phyloP scores from a whole-genome alignment of 257 asterid genomes.

The Penstemon newberryi region DNA sequence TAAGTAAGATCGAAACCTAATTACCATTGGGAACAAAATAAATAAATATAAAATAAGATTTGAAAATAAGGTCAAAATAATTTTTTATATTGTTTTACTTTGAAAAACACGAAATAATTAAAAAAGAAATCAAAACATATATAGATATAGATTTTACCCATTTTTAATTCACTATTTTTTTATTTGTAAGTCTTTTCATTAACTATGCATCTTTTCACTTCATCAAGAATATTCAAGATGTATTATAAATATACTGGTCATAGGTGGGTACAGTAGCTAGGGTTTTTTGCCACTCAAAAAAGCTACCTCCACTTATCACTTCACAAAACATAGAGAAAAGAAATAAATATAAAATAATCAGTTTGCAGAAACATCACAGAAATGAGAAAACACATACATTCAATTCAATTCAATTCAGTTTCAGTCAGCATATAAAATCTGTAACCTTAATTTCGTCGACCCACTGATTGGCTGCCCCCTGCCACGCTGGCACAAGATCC shows the following conservation, averaged over 20 bases:
- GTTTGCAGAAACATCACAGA: conserved; percentile 33
- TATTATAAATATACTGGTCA: neutral
- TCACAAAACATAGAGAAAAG: no score
- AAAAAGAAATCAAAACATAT: no score
- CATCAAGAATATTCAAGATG: conserved; percentile 1
- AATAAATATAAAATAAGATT: no score
- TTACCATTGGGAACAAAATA: no score
- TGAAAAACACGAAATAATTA: no score
- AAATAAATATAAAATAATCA: neutral
- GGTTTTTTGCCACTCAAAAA: conserved; percentile 19
- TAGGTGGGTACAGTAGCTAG: conserved; percentile 22
- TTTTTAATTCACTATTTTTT: neutral
- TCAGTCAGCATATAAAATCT: conserved; percentile 14
- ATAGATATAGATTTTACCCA: no score
- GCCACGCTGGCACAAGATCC: conserved; percentile 82
- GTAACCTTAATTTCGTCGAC: conserved; percentile 86
- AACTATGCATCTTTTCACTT: neutral
- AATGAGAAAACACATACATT: conserved; percentile 37
- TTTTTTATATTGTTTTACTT: no score
- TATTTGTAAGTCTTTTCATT: neutral
- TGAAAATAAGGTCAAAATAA: no score
- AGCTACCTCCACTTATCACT: neutral
- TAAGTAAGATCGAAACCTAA: no score
- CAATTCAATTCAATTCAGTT: conserved; percentile 30
- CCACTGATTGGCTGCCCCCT: conserved; percentile 59